phyloP scores from a whole-genome alignment of 768 basidiomycete genomes.

The Russula lepida region DNA sequence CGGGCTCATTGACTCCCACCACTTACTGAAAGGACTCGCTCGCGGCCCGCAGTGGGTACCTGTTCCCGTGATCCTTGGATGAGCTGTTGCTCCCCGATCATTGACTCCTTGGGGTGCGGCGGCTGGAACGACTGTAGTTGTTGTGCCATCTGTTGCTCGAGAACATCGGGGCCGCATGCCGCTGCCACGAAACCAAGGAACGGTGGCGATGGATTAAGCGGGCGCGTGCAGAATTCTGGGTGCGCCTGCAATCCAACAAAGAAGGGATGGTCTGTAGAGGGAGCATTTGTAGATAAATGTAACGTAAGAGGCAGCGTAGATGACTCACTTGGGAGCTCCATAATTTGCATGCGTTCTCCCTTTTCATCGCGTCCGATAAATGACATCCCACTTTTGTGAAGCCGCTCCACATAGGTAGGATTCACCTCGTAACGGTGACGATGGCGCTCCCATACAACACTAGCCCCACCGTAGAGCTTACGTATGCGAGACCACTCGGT shows the following conservation, averaged over 20 bases:
- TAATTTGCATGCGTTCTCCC: constrained; percentile 94
- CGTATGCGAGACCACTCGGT: constrained; percentile 71
- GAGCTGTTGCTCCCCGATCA: constrained; percentile 60
- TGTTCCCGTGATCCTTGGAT: constrained; percentile 29
- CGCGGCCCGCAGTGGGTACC: constrained; percentile 5
- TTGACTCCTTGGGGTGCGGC: constrained; percentile 66
- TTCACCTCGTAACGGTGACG: constrained; percentile 96
- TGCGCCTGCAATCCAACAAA: constrained; percentile 94
- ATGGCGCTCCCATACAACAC: constrained; percentile 91
- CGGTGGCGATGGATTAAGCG: constrained; percentile 92
- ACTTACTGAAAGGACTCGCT: constrained; percentile 11
- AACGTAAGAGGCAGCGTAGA: neutral
- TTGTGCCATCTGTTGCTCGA: constrained; percentile 63
- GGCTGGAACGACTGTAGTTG: constrained; percentile 58
- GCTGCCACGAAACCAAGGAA: constrained; percentile 96
- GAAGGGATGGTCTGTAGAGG: constrained; percentile 73
- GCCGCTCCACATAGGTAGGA: constrained; percentile 68
- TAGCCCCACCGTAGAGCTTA: constrained; percentile 73
- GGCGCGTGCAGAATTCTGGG: constrained; percentile 97
- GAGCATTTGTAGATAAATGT: neutral
- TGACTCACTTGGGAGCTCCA: constrained; percentile 72
- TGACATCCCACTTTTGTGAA: constrained; percentile 64
- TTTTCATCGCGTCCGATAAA: constrained; percentile 90
- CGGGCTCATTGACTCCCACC: neutral
- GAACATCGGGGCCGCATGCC: constrained; percentile 42